Conservation (phyloP, 2,329 filamentous ascomycete genomes). For the Clonostachys chloroleuca region DNA sequence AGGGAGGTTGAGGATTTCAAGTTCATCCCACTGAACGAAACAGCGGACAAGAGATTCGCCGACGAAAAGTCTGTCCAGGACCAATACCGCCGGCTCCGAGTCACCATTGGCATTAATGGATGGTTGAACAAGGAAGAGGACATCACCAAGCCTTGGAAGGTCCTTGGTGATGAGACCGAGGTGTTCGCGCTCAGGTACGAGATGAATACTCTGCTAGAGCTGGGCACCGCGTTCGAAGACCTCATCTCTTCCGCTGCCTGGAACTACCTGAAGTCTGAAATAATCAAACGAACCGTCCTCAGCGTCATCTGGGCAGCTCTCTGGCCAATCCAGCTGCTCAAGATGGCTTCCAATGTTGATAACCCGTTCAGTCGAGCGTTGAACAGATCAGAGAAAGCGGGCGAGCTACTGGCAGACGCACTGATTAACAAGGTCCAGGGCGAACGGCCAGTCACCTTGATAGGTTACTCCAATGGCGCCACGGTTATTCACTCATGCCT, state of each 20-base stretch:
- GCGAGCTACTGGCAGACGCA: constrained; percentile 74
- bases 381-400: constrained; percentile 75
- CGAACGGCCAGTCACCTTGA: constrained; percentile 72
- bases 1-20: constrained; percentile 77
- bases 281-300: constrained; percentile 69
- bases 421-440: constrained; percentile 79
- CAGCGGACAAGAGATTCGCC: constrained; percentile 25
- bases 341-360: constrained; percentile 65
- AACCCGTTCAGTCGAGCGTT: constrained; percentile 79
- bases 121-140: constrained; percentile 77
- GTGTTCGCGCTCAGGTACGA: constrained; percentile 85
- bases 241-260: constrained; percentile 75
- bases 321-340: constrained; percentile 65
- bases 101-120: constrained; percentile 83
- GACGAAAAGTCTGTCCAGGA: constrained; percentile 17
- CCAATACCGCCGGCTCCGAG: constrained; percentile 54
- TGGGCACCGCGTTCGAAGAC: constrained; percentile 68
- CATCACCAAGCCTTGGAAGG: constrained; percentile 74
- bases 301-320: constrained; percentile 63
- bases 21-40: constrained; percentile 68
- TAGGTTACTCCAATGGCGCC: constrained; percentile 80
- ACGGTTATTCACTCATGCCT: constrained; percentile 81
- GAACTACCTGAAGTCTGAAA: constrained; percentile 67
- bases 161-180: constrained; percentile 67
- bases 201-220: constrained; percentile 67